Evolutionary conservation across 1,284 basidiomycete species (phyloP).

Genomic region (Microbotryum silenes-acaulis): DNA sequence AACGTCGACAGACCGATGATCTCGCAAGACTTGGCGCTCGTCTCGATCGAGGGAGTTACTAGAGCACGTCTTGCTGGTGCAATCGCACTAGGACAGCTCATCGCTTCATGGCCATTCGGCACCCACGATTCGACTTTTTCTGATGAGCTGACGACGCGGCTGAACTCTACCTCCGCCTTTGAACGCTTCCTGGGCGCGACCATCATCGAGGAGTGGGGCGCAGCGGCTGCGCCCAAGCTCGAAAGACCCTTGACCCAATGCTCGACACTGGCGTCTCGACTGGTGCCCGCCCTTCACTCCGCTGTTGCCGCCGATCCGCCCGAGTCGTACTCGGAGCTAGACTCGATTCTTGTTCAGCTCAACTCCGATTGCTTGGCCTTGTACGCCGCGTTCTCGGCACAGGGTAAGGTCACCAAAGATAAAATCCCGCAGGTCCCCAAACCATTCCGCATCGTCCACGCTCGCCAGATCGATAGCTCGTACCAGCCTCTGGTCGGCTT

Average conservation of each 20-base stretch:
- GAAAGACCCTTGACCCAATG: conserved; percentile 8
- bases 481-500: conserved; percentile 56
- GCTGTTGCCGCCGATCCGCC: conserved; percentile 51
- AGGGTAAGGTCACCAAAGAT: conserved; percentile 75
- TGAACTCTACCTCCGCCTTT: conserved; percentile 81
- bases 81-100: conserved; percentile 58
- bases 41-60: conserved; percentile 69
- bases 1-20: conserved; percentile 97
- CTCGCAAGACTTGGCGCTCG: conserved; percentile 76
- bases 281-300: conserved; percentile 53
- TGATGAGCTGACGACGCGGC: conserved; percentile 64
- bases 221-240: conserved; percentile 27
- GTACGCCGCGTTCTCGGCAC: conserved; percentile 67
- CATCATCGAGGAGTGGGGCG: conserved; percentile 88
- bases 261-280: conserved; percentile 37
- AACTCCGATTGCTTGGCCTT: conserved; percentile 72
- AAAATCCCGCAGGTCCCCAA: conserved; percentile 72
- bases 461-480: conserved; percentile 63
- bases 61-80: conserved; percentile 75
- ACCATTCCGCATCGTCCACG: conserved; percentile 74
- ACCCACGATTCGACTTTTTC: conserved; percentile 38
- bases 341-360: conserved; percentile 67
- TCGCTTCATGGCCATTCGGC: conserved; percentile 16
- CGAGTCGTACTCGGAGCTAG: conserved; percentile 85
- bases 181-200: conserved; percentile 79